Percentiles rank a stretch among this genome's conserved stretches.
Conservation (phyloP, 768 basidiomycete genomes). For the Amanita phalloides region DNA sequence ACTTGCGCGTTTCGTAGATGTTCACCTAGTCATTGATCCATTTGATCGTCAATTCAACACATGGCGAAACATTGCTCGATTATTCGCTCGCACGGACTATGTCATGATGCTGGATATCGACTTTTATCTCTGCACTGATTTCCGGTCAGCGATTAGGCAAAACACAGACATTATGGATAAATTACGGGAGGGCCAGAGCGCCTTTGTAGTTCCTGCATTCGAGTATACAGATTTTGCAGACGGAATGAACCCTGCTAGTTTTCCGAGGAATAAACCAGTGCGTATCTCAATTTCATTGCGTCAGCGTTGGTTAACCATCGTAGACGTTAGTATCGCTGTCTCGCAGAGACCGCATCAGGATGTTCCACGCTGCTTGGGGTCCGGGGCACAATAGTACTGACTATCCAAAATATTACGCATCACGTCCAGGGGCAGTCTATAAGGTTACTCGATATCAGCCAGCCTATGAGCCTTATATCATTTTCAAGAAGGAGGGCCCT, state of each 20-base stretch:
- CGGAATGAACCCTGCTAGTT: conserved; percentile 43
- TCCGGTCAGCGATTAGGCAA: conserved; percentile 44
- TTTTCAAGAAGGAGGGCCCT: conserved; percentile 66
- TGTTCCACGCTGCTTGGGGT: conserved; percentile 73
- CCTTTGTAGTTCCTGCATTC: conserved; percentile 79
- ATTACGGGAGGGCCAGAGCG: conserved; percentile 49
- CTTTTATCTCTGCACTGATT: conserved; percentile 78
- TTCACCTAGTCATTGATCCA: conserved; percentile 76
- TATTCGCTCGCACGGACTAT: conserved; percentile 75
- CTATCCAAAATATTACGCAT: conserved; percentile 55
- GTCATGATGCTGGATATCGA: conserved; percentile 92
- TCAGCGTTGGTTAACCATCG: neutral
- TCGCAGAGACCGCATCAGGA: conserved; percentile 41
- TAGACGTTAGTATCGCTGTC: conserved; percentile 54
- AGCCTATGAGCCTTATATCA: conserved; percentile 82
- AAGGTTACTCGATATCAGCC: conserved; percentile 69
- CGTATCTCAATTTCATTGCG: conserved; percentile 9
- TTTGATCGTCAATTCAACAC: conserved; percentile 83
- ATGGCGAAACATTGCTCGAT: conserved; percentile 79
- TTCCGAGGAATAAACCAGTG: conserved; percentile 66
- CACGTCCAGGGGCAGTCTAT: conserved; percentile 60
- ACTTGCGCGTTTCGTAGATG: conserved; percentile 66
- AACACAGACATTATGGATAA: conserved; percentile 29
- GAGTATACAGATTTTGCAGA: conserved; percentile 63
- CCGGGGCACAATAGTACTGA: conserved; percentile 78